These are phyloP conservation scores for Penicilliopsis zonata DNA, from an alignment of 495 filamentous ascomycete species.

Conservation along the genomic window DNA sequence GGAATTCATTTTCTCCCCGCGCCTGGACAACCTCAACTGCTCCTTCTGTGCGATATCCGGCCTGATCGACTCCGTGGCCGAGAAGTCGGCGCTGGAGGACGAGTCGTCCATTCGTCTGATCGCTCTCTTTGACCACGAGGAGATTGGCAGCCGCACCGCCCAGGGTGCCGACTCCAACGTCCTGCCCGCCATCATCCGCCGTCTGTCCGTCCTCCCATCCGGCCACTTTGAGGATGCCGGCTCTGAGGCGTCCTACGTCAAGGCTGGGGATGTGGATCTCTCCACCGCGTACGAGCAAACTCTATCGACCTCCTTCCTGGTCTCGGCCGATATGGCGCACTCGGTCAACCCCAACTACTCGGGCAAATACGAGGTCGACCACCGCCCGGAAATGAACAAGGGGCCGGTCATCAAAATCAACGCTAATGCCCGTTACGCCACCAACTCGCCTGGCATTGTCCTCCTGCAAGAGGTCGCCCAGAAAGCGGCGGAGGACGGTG, in stretches of 20 bases:
- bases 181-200: constrained; percentile 76
- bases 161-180: constrained; percentile 92
- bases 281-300: constrained; percentile 88
- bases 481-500: constrained; percentile 36
- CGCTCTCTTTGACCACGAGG: constrained; percentile 93
- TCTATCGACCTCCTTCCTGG: constrained; percentile 79
- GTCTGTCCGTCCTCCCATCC: constrained; percentile 67
- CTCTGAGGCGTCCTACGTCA: constrained; percentile 40
- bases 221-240: constrained; percentile 19
- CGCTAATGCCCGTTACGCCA: constrained; percentile 91
- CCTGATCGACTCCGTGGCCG: constrained; percentile 68
- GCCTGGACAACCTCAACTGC: constrained; percentile 92
- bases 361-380: constrained; percentile 79
- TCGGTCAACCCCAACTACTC: constrained; percentile 89
- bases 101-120: constrained; percentile 80
- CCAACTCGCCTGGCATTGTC: constrained; percentile 91
- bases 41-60: constrained; percentile 77
- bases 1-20: constrained; percentile 87
- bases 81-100: constrained; percentile 47
- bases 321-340: constrained; percentile 98
- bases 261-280: constrained; percentile 36
- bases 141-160: constrained; percentile 82
- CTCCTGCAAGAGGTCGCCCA: constrained; percentile 78
- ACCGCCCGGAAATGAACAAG: constrained; percentile 91
- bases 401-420: constrained; percentile 97